Evolutionary conservation across 2,329 filamentous ascomycete species (phyloP).

Genomic region (Neonectria sp.): DNA sequence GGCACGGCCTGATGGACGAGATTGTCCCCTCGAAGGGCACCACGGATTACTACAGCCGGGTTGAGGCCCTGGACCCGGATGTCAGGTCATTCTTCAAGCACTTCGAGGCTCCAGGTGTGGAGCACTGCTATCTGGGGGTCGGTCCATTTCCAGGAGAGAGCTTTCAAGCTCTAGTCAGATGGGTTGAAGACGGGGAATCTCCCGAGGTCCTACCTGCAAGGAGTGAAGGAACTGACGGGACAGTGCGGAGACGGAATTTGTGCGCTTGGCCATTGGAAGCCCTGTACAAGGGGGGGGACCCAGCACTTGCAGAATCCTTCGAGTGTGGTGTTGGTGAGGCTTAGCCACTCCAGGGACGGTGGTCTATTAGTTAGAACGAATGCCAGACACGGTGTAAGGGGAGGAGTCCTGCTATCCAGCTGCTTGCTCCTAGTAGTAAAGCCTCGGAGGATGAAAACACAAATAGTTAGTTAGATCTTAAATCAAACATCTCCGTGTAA

Average conservation of each 20-base stretch:
- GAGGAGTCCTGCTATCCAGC: too few relatives aligned
- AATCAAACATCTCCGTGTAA: too few relatives aligned
- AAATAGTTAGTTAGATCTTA: too few relatives aligned
- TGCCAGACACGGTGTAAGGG: too few relatives aligned
- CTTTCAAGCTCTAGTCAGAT: background rate
- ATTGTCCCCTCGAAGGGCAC: slow-evolving; percentile 1
- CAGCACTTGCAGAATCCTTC: background rate
- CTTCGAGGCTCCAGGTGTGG: slow-evolving; percentile 5
- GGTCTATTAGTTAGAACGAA: too few relatives aligned
- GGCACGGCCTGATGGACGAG: slow-evolving; percentile 7
- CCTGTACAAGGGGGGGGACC: background rate
- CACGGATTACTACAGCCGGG: slow-evolving; percentile 4
- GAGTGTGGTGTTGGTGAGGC: background rate
- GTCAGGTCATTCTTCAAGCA: slow-evolving; percentile 4
- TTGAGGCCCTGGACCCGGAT: background rate
- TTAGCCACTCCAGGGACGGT: too few relatives aligned
- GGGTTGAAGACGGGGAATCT: slow-evolving; percentile 4
- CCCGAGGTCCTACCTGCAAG: background rate
- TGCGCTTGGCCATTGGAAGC: slow-evolving; percentile 5
- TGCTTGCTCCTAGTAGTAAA: too few relatives aligned
- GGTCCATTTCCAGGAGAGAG: slow-evolving; percentile 3
- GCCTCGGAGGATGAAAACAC: too few relatives aligned
- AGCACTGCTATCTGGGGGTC: slow-evolving; percentile 2
- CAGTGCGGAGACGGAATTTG: background rate
- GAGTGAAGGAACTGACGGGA: slow-evolving; percentile 1